These are phyloP conservation scores for Oemleria cerasiformis DNA, from an alignment of 306 rosid genomes.

Conservation along the genomic window DNA sequence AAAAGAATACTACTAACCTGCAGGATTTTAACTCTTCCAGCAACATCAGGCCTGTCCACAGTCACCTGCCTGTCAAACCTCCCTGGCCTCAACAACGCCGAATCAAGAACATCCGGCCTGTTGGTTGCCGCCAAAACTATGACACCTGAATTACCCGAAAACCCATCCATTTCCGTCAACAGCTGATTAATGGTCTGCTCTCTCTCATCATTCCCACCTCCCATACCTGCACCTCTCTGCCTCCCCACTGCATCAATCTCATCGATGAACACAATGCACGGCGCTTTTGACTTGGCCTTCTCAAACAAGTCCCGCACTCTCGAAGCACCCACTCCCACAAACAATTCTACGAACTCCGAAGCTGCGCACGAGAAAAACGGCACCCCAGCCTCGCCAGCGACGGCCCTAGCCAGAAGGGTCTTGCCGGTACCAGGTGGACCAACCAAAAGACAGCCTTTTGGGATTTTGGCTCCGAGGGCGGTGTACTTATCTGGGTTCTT, in stretches of 20 bases:
- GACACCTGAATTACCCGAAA: constrained; percentile 94
- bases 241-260: constrained; percentile 97
- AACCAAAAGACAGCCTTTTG: constrained; percentile 92
- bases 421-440: constrained; percentile 99
- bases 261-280: constrained; percentile 97
- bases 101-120: constrained; percentile 93
- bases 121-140: constrained; percentile 97
- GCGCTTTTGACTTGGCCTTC: constrained; percentile 96
- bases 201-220: constrained; percentile 98
- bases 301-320: constrained; percentile 95
- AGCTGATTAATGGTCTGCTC: constrained; percentile 98
- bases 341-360: constrained; percentile 88
- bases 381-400: constrained; percentile 89
- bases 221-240: constrained; percentile 99
- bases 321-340: constrained; percentile 96
- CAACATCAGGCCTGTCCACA: constrained; percentile 96
- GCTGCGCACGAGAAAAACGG: constrained; percentile 99
- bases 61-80: constrained; percentile 96
- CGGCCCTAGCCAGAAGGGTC: constrained; percentile 89
- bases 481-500: constrained; percentile 97
- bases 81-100: constrained; percentile 86
- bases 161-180: constrained; percentile 98
- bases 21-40: constrained; percentile 93
- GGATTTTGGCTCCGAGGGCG: constrained; percentile 90
- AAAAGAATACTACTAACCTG: constrained; percentile 45